phyloP scores from a whole-genome alignment of 805 yeast genomes.

The Tetrapisispora iriomotensis region DNA sequence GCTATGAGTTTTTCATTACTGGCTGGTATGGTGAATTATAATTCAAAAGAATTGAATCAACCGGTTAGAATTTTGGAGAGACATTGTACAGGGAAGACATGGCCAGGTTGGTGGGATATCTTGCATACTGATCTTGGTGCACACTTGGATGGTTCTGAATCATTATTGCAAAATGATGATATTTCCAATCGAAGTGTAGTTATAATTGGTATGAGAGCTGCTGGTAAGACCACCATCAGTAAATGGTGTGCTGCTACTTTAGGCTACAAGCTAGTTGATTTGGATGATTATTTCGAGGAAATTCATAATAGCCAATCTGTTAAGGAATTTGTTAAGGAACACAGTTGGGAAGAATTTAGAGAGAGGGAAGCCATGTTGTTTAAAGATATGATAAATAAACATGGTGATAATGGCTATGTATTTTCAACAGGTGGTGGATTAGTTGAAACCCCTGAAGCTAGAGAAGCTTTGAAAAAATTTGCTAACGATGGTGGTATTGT shows the following conservation, averaged over 20 bases:
- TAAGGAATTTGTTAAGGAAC: conserved; percentile 45
- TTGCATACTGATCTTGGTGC: conserved; percentile 61
- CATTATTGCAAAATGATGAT: conserved; percentile 14
- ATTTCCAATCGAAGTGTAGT: conserved; percentile 40
- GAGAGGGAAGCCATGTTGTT: conserved; percentile 50
- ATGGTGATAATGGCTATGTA: conserved; percentile 45
- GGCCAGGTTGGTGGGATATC: conserved; percentile 99
- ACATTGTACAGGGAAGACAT: conserved; percentile 90
- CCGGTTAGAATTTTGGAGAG: conserved; percentile 76
- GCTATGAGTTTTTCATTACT: conserved; percentile 93
- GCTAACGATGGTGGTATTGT: conserved; percentile 61
- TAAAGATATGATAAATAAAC: conserved; percentile 32
- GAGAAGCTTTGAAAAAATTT: conserved; percentile 52
- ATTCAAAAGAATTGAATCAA: not conserved
- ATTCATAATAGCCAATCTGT: conserved; percentile 38
- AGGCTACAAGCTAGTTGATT: conserved; percentile 61
- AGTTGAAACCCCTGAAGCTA: conserved; percentile 65
- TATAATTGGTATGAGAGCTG: conserved; percentile 95
- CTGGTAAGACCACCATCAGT: conserved; percentile 86
- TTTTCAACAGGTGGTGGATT: conserved; percentile 96
- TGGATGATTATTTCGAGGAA: conserved; percentile 64
- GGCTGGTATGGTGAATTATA: conserved; percentile 51
- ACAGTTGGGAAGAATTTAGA: conserved; percentile 89
- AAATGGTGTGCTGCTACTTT: conserved; percentile 63
- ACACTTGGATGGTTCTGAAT: conserved; percentile 62